phyloP scores from a whole-genome alignment of 2,329 filamentous ascomycete species.

The Trichophyton verrucosum region DNA sequence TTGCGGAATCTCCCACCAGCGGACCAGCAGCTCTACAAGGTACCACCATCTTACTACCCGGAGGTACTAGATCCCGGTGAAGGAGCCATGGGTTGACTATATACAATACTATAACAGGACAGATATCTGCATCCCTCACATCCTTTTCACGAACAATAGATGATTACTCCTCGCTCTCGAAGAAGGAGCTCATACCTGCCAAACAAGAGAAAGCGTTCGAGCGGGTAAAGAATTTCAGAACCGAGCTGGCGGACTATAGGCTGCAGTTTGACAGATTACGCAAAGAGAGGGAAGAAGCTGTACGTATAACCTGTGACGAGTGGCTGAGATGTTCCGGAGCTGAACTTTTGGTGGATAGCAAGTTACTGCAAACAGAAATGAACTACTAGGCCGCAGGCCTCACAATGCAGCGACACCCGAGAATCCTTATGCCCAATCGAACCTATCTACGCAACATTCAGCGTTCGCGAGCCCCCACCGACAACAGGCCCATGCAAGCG shows the following conservation, averaged over 20 bases:
- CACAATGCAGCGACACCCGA: conserved; percentile 72
- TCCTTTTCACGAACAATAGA: conserved; percentile 82
- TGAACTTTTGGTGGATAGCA: conserved; percentile 25
- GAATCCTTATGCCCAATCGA: conserved; percentile 71
- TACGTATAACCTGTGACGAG: conserved; percentile 23
- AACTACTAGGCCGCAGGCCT: conserved; percentile 73
- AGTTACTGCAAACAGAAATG: conserved; percentile 57
- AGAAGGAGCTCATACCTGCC: conserved; percentile 75
- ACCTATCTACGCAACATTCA: conserved; percentile 29
- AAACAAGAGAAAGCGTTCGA: conserved; percentile 88
- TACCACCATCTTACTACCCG: conserved; percentile 11
- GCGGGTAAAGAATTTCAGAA: conserved; percentile 71
- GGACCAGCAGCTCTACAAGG: conserved; percentile 52
- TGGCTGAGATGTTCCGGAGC: not conserved
- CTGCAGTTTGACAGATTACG: conserved; percentile 66
- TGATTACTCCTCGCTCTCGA: conserved; percentile 75
- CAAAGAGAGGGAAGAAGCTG: conserved; percentile 60
- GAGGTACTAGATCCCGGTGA: not conserved
- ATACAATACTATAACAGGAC: conserved; percentile 37
- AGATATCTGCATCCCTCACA: conserved; percentile 65
- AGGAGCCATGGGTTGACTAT: not conserved
- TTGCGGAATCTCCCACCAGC: conserved; percentile 47
- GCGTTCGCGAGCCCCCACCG: conserved; percentile 27
- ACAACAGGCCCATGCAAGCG: conserved; percentile 20
- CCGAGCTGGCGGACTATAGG: conserved; percentile 69